Base-by-base conservation (phyloP, 192 early-diverging fungal species). In the Entomortierella beljakovae region DNA sequence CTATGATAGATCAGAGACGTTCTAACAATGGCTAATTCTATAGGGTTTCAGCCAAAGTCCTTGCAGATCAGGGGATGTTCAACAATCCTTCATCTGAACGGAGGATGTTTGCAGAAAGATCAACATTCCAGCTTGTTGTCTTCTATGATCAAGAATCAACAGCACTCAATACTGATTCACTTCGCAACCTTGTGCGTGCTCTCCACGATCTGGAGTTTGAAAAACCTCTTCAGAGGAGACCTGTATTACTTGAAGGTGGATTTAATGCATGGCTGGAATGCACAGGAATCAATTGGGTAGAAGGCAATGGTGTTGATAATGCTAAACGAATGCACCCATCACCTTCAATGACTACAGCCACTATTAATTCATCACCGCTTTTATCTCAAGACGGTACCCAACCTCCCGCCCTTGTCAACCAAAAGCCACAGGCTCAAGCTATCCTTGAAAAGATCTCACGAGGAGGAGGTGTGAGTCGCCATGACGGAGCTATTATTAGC, bases 171-270 rank as follows among this genome's bases (percentile, higher is more conserved):
- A 43, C 60, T n/a, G 53, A 70, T 7, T 40, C 75, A 4, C 54
- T 91, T 5, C 50, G 63, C 40, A 62, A 71, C 29, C 74, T 96
- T 7, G 83, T 88, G 58, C 40, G 63, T 11, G 90, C 89, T 1
- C 84, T 98, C 28, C 91, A 88, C 57, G 86, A 91, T 25, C 73
- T 80, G 42, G 90, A 91, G 60, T 89, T 83, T 46, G 61, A 81
- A 22, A 88, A 86, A 48, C 63, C 68, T 10, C 82, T 91, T 35
- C 68, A 75, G 33, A 77, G 83, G 26, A 63, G 69, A 35, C 95
- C 95, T 1, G 82, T 93, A 51, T 71, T 98, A 29, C 70, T 98
- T 10, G 56, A 82, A 8, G 96, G 96, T 16, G 96, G 96, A 0
- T 95, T 94, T 81, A 81, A 88, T 35, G 92, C 86, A 2, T 98